Evolutionary conservation across 257 asterid genomes (phyloP), one percentile per base, ranked within the genome.

Genomic region (Fraxinus pennsylvanica): DNA sequence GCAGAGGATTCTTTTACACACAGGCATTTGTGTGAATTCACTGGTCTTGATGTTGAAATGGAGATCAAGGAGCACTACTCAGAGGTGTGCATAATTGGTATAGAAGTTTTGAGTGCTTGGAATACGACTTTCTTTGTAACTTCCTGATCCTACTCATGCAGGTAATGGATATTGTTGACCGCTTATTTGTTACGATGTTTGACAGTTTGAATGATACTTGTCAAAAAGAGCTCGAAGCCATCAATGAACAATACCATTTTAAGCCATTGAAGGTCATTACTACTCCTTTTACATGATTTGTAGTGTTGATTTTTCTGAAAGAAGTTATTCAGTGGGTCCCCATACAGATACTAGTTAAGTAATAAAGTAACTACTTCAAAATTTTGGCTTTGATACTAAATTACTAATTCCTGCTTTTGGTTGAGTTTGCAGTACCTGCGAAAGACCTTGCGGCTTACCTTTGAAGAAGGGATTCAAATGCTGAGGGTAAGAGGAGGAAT

Each of bases 31-130:
- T 95, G 99, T 57, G 99, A 95, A 80, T 95, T 95, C 74, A 91
- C 87, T 6, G 98, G 98, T 27, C 99, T 95, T 83, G 99, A 92
- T 70, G 84, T 86, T 79, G 99, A 95, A 88, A 91, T 92, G 99
- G 96, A 89, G 84, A 92, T 95, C n/a, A 86, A 91, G 77, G 96
- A 92, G 80, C 96, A 92, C 79, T 95, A 95, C 75, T 84, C 96
- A 52, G 99, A 95, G 96, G 99, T 91, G 83, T 72, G 79, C 22
- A 38, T 59, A 52, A 6, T 27, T 47, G 22, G 30, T 68, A 22
- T 70, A 57, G 57, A 71, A 70, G 73, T 32, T 81, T 57, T 10
- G 27, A 45, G 71, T 76, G 21, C 72, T 38, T 75, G 6, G 5
- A 74, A 70, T 77, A 19, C 7, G n/a, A 25, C 33, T 76, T 43